Base-by-base conservation (phyloP, 495 filamentous ascomycete species). In the Neurospora sp. region DNA sequence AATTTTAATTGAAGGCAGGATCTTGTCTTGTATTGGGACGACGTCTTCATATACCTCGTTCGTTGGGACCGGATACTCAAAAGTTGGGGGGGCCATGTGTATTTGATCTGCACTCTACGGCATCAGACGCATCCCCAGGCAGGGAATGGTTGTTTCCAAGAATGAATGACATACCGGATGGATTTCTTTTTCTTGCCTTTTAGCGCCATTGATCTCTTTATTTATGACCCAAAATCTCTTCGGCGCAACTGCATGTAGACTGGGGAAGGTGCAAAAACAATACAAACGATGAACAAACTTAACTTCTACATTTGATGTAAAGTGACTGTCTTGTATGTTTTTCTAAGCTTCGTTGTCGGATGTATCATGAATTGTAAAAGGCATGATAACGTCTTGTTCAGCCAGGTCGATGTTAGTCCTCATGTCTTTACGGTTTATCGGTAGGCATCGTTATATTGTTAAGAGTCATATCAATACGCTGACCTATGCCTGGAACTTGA, bases 201-300 rank as follows among this genome's bases (percentile, higher is more conserved):
- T 78, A 71, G 77, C 78, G 72, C 75, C 69, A 77, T 75, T 70
- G 73, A 79, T 76, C 73, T 78, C 75, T 71, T 74, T 74, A 71
- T 79, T 73, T 73, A 78, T 76, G 78, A 76, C 73, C 76, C 72
- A 78, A 79, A 75, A 73, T 80, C 77, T 81, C 79, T 77, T 79
- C 76, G 81, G 81, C 81, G 80, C 75, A 82, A 71, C 22, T 79
- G 79, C 81, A 83, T 84, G 81, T 84, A 85, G 82, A 85, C 79
- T 83, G 81, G 74, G 80, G 79, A 79, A 81, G 81, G 77, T 78
- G 72, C 74, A 76, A 79, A 79, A 79, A 72, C 73, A 70, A 38
- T 72, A 59, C 42, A 72, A 61, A n/a, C 59, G 46, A 44, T 73
- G 18, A 35, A 37, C 38, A 69, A 40, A 61, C 22, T 31, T 61